Percentiles rank a stretch among this genome's conserved stretches.
phyloP scores from a whole-genome alignment of 257 asterid species.

The Solanum peruvianum region DNA sequence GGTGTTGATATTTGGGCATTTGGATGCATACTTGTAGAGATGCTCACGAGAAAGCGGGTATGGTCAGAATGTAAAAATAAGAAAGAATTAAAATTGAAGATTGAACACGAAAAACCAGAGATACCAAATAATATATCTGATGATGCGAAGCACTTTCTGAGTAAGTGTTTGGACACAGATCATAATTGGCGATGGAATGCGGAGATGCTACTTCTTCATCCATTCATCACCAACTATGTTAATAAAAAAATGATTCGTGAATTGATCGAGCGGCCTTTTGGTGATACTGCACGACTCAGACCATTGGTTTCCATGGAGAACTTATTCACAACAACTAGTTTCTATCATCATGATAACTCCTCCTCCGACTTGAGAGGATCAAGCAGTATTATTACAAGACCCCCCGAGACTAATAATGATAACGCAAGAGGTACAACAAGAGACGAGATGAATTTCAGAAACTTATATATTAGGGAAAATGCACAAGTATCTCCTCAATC shows the following conservation, averaged over 20 bases:
- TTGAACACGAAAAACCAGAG: not conserved
- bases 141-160: not conserved
- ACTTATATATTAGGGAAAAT: not conserved
- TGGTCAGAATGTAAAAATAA: not conserved
- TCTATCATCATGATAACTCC: not conserved
- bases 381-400: not conserved
- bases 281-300: not conserved
- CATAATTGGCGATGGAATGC: not conserved
- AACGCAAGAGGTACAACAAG: not conserved
- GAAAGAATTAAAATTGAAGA: not conserved
- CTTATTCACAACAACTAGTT: not conserved
- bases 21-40: not conserved
- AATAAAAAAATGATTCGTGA: not conserved
- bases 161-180: not conserved
- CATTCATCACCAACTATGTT: not conserved
- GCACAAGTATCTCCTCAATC: too few species aligned
- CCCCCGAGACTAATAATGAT: not conserved
- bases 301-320: not conserved
- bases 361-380: not conserved
- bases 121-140: not conserved
- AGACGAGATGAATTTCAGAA: not conserved
- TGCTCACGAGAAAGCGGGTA: not conserved
- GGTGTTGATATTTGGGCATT: not conserved
- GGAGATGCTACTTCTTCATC: not conserved
- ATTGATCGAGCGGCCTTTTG: not conserved